Evolutionary conservation across 2,329 filamentous ascomycete genomes (phyloP), one percentile per base, ranked within the genome.

Genomic region (Botryotinia narcissicola): DNA sequence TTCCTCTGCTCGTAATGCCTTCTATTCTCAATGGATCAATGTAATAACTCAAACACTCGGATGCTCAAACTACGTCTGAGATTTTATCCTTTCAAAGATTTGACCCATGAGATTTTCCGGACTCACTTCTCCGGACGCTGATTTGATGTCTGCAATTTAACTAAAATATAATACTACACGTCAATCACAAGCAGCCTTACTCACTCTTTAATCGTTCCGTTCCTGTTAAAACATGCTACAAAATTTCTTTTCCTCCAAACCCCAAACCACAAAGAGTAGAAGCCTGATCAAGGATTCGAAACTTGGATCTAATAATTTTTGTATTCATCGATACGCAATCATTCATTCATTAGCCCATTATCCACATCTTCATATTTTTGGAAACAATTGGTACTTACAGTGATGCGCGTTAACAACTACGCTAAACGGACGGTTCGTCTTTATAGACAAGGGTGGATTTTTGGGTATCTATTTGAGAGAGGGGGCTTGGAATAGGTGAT

Each of bases 1-100:
- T 32, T 57, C 0, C 6, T 5, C 8, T 57, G n/a, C 14, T 18
- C 29, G 6, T 0, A 16, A 18, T 57, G 3, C n/a, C 29, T 29
- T 29, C 3, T 0, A 18, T 57, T 4, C 6, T 57, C n/a, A 18
- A 6, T 57, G 3, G 0, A 18, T 7, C 18, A 9, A 29, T 29
- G 7, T 18, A 29, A 9, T 3, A 29, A 32, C 14, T 57, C 6
- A 29, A 4, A 9, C 12, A 54, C 3, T 54, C 12, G 4, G 1
- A 9, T 8, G 1, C n/a, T 18, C 14, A 29, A 16, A 54, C 14
- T 18, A 7, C 18, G 3, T 54, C n/a, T 29, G 14, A 14, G 14
- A 3, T 8, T 3, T 54, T 18, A 29, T 54, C 12, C 3, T 18
- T 6, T n/a, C 25, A 29, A 8, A 0, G 14, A 54, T 18, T 54